These are phyloP conservation scores for Boletus tylopilopsis DNA, from an alignment of 768 basidiomycete genomes.

Conservation along the genomic window DNA sequence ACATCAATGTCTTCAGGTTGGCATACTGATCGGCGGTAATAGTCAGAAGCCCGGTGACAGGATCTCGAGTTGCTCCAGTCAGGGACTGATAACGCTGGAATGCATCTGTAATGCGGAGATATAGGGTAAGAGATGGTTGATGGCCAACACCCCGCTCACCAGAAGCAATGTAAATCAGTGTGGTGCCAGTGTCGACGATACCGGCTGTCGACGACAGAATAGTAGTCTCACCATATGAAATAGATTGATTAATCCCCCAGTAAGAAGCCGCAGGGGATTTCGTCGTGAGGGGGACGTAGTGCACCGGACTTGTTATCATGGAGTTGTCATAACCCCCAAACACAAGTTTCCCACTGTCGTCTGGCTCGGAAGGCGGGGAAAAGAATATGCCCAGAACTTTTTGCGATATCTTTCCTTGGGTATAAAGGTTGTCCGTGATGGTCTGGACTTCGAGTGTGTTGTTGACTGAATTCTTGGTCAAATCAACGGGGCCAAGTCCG, in stretches of 20 bases:
- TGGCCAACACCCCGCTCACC: conserved; percentile 9
- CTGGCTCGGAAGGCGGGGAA: conserved; percentile 20
- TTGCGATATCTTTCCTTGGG: conserved; percentile 23
- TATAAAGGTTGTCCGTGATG: conserved; percentile 34
- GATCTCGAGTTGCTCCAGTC: background rate
- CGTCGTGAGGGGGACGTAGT: conserved; percentile 26
- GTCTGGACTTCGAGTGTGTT: conserved; percentile 25
- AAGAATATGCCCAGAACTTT: conserved; percentile 34
- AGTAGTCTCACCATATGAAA: conserved; percentile 23
- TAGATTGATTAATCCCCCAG: conserved; percentile 35
- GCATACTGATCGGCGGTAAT: background rate
- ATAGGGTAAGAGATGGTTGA: too few species aligned
- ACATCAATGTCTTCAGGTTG: background rate
- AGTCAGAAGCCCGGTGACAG: background rate
- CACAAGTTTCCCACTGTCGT: conserved; percentile 20
- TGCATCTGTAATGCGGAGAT: background rate
- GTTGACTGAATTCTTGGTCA: conserved; percentile 28
- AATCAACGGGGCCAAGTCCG: conserved; percentile 33
- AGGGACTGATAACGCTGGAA: background rate
- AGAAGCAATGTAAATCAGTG: conserved; percentile 18
- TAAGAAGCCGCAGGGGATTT: conserved; percentile 21
- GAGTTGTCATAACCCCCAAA: conserved; percentile 26
- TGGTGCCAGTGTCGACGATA: conserved; percentile 34
- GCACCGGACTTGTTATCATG: conserved; percentile 17
- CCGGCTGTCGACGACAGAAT: conserved; percentile 25